These are phyloP conservation scores for Colletotrichum higginsianum DNA, from an alignment of 2,329 filamentous ascomycete species.

Conservation along the genomic window DNA sequence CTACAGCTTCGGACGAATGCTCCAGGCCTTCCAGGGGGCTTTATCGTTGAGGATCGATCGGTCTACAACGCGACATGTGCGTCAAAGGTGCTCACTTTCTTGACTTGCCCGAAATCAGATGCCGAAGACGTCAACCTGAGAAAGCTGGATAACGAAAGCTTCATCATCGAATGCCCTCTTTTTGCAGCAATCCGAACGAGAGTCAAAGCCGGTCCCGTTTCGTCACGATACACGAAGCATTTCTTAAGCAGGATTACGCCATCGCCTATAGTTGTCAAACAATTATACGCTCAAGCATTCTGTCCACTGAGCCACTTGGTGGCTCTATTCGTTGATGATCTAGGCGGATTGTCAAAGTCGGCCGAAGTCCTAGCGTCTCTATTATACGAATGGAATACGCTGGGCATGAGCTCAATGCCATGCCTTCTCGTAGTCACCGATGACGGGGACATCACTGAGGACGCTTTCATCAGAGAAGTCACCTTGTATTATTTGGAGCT, in stretches of 20 bases:
- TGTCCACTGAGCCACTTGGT: neutral
- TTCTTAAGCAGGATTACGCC: too few species aligned
- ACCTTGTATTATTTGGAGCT: too few species aligned
- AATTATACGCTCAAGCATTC: neutral
- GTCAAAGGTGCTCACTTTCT: neutral
- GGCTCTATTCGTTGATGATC: neutral
- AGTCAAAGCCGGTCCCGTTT: neutral
- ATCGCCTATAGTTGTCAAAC: too few species aligned
- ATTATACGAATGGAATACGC: too few species aligned
- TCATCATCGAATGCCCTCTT: neutral
- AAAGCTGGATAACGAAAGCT: neutral
- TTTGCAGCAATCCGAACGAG: neutral
- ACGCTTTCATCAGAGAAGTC: too few species aligned
- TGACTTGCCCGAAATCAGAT: neutral
- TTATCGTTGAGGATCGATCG: neutral
- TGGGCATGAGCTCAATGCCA: too few species aligned
- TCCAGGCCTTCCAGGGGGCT: neutral
- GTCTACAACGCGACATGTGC: neutral
- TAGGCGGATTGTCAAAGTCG: neutral
- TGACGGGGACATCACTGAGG: too few species aligned
- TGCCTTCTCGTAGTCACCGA: too few species aligned
- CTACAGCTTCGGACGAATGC: slow-evolving; percentile 5
- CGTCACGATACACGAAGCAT: too few species aligned
- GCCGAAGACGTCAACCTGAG: neutral
- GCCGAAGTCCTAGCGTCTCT: neutral